These are phyloP conservation scores for Pinus tabuliformis DNA, from an alignment of 75 land plant genomes.

Conservation along the genomic window DNA sequence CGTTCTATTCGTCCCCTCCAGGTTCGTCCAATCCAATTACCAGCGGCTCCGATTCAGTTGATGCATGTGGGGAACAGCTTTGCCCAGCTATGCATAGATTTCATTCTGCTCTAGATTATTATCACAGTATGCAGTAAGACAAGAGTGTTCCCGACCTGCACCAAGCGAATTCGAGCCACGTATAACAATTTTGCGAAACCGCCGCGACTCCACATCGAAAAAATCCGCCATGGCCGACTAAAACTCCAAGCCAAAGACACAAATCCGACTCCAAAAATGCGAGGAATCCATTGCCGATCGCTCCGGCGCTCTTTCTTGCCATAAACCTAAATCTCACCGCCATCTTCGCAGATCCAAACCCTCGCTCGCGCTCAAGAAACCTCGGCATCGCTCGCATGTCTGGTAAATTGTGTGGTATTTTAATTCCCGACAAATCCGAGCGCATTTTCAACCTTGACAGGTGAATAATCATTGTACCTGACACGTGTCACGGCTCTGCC, in stretches of 20 bases:
- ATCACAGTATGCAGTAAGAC: no score
- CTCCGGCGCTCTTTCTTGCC: neutral
- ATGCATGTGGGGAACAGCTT: conserved; percentile 9
- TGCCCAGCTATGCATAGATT: neutral
- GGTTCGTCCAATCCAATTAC: neutral
- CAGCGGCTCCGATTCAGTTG: conserved; percentile 8
- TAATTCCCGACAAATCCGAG: neutral
- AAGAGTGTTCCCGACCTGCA: conserved; percentile 9
- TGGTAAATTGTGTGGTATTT: neutral
- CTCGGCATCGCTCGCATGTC: neutral
- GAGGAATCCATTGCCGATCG: neutral
- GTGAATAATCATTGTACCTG: neutral
- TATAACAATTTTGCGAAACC: neutral
- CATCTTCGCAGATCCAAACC: neutral
- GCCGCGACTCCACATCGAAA: no score
- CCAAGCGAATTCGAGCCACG: conserved; percentile 14
- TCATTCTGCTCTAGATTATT: neutral
- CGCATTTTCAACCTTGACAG: neutral
- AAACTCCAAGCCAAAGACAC: no score
- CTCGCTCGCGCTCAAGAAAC: neutral
- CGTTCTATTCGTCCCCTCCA: no score
- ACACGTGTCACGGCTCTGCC: neutral
- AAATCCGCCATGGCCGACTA: no score
- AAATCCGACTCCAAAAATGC: neutral
- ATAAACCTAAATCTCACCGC: no score